Evolutionary conservation across 805 yeast species (phyloP).

Genomic region (Helenozyma baotianmanensis): DNA sequence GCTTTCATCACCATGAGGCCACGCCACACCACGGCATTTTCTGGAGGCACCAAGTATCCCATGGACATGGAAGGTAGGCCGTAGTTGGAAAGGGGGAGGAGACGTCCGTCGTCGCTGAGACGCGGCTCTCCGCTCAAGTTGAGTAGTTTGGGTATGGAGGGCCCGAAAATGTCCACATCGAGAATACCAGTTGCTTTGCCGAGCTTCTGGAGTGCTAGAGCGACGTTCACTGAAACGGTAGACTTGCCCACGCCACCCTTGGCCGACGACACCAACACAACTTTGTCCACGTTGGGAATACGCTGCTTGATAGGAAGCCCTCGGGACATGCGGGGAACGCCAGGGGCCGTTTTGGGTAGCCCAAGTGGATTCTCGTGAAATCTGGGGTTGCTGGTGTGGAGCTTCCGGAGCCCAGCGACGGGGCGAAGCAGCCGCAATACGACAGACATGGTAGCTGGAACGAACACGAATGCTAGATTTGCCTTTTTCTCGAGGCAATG

Average conservation of each 20-base stretch:
- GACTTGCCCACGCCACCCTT: slow-evolving; percentile 84
- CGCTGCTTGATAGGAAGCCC: slow-evolving; percentile 53
- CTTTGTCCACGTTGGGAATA: slow-evolving; percentile 57
- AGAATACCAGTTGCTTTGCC: slow-evolving; percentile 63
- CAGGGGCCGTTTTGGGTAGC: slow-evolving; percentile 23
- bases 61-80: slow-evolving; percentile 85
- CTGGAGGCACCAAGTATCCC: slow-evolving; percentile 72
- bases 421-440: no score
- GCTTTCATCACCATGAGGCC: slow-evolving; percentile 88
- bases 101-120: slow-evolving; percentile 44
- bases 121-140: slow-evolving; percentile 69
- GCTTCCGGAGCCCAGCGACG: no score
- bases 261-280: slow-evolving; percentile 67
- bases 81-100: slow-evolving; percentile 65
- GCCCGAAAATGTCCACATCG: slow-evolving; percentile 84
- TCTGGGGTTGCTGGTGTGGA: no score
- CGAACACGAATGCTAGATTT: no score
- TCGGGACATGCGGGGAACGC: slow-evolving; percentile 34
- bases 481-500: no score
- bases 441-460: no score
- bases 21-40: slow-evolving; percentile 76
- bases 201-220: slow-evolving; percentile 50
- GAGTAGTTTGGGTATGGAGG: slow-evolving; percentile 71
- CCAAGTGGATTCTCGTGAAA: slow-evolving; percentile 39
- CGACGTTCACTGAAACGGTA: slow-evolving; percentile 66